Percentiles rank a stretch among this genome's conserved stretches.
phyloP scores from a whole-genome alignment of 176 grass and related monocot species.

The Bromus sterilis region DNA sequence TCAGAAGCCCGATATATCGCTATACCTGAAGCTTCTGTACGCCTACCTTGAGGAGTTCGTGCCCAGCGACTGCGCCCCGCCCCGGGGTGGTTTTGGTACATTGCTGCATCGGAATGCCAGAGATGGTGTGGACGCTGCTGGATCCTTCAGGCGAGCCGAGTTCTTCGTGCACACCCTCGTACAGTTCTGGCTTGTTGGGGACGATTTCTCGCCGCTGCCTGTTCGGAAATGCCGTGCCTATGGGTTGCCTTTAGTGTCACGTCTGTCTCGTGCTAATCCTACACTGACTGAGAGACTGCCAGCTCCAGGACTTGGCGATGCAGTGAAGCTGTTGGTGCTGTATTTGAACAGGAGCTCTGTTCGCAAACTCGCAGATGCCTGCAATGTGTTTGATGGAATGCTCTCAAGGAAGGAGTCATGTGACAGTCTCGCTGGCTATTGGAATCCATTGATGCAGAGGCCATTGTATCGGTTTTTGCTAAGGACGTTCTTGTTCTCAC shows the following conservation, averaged over 20 bases:
- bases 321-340: slow-evolving; percentile 61
- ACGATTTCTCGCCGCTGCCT: slow-evolving; percentile 74
- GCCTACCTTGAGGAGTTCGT: slow-evolving; percentile 71
- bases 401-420: slow-evolving; percentile 14
- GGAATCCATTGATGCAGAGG: slow-evolving; percentile 62
- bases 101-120: slow-evolving; percentile 30
- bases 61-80: slow-evolving; percentile 24
- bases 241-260: slow-evolving; percentile 15
- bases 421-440: slow-evolving; percentile 30
- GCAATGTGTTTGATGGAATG: slow-evolving; percentile 23
- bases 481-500: slow-evolving; percentile 78
- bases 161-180: slow-evolving; percentile 60
- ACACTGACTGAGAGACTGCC: slow-evolving; percentile 37
- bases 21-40: slow-evolving; percentile 69
- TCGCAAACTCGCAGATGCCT: neutral
- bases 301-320: slow-evolving; percentile 54
- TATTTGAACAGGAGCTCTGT: slow-evolving; percentile 40
- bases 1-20: slow-evolving; percentile 38
- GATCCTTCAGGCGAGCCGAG: slow-evolving; percentile 42
- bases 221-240: slow-evolving; percentile 22
- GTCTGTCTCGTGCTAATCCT: neutral
- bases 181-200: slow-evolving; percentile 88
- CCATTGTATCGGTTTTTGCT: slow-evolving; percentile 78
- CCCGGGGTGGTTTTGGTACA: slow-evolving; percentile 5
- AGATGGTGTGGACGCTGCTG: slow-evolving; percentile 12